Evolutionary conservation across 140 eudicot species (phyloP), one percentile per base, ranked within the genome.

Genomic region (Stevia rebaudiana): DNA sequence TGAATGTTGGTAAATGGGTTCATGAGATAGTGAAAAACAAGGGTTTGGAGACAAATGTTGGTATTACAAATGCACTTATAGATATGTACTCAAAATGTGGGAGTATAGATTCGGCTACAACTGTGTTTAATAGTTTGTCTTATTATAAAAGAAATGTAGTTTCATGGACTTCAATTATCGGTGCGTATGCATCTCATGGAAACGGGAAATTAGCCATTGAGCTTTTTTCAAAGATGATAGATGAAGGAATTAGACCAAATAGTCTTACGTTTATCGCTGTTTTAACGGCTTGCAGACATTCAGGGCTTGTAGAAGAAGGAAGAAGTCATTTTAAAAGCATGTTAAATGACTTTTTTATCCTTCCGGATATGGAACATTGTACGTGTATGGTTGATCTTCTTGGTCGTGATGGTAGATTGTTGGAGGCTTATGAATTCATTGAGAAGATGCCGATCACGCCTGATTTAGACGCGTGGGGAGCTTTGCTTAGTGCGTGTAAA

Each of bases 11-110:
- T 84, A 54, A 94, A 90, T 76, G 88, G 90, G 18, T 74, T 84
- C 84, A 84, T 37, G 74, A 78, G 49, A 58, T 74, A 22, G 80
- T 80, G 10, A 63, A 61, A 25, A 75, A 30, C 56, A 74, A 44
- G 44, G 80, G 82, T 65, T 65, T 78, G 11, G 73, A 67, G 30
- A 41, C 54, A 40, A 76, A 77, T 53, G 7, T 66, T 33, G 82
- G 83, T 11, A 41, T 75, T 57, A 71, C 86, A 52, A 8, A 49
- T 13, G 71, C 94, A 6, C 78, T 86, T 35, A 80, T 90, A 51
- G 82, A 78, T 52, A 75, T 87, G 88, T 90, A 90, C 54, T 82
- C 94, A 7, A 90, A 82, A 76, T 82, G 94, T 63, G 90, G 95
- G 37, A 8, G 40, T 65, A 33, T 84, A 70, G 83, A 37, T n/a